Percentiles rank a stretch among this genome's conserved stretches.
phyloP scores from a whole-genome alignment of 495 filamentous ascomycete genomes.

The Parathielavia appendiculata region DNA sequence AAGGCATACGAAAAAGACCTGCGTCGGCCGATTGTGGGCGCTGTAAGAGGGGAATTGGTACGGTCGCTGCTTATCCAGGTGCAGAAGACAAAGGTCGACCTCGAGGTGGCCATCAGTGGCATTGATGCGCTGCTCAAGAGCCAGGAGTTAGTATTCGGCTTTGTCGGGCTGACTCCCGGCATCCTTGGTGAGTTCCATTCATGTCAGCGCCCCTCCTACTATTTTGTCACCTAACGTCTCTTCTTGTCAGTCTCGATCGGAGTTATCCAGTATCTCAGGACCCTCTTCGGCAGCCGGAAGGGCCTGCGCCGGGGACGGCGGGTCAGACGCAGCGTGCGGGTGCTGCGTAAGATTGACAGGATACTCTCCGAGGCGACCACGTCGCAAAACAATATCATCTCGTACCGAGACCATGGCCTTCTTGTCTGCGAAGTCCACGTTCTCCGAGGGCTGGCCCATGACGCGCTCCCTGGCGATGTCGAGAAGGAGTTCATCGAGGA shows the following conservation, averaged over 20 bases:
- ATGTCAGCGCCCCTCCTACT: background rate
- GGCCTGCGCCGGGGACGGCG: conserved; percentile 56
- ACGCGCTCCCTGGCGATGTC: conserved; percentile 61
- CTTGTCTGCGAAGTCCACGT: conserved; percentile 83
- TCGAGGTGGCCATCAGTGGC: conserved; percentile 90
- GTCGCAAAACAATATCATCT: conserved; percentile 59
- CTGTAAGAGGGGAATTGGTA: conserved; percentile 78
- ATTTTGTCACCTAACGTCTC: conserved; percentile 16
- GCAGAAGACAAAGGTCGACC: conserved; percentile 97
- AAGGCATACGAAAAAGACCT: conserved; percentile 87
- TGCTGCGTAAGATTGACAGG: conserved; percentile 79
- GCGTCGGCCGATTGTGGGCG: conserved; percentile 68
- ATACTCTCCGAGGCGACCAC: conserved; percentile 65
- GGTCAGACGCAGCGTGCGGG: conserved; percentile 61
- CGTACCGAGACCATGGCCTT: conserved; percentile 86
- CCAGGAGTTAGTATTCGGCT: conserved; percentile 95
- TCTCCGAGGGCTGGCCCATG: conserved; percentile 59
- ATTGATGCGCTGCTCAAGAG: conserved; percentile 91
- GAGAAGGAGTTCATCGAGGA: conserved; percentile 82
- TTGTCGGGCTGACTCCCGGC: conserved; percentile 87
- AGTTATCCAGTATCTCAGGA: conserved; percentile 63
- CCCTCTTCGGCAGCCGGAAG: conserved; percentile 59
- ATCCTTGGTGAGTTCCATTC: conserved; percentile 47
- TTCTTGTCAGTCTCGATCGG: conserved; percentile 58
- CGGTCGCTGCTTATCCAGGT: conserved; percentile 90